Evolutionary conservation across 805 yeast species (phyloP).

Genomic region (Cyberlindnera xylosilytica): DNA sequence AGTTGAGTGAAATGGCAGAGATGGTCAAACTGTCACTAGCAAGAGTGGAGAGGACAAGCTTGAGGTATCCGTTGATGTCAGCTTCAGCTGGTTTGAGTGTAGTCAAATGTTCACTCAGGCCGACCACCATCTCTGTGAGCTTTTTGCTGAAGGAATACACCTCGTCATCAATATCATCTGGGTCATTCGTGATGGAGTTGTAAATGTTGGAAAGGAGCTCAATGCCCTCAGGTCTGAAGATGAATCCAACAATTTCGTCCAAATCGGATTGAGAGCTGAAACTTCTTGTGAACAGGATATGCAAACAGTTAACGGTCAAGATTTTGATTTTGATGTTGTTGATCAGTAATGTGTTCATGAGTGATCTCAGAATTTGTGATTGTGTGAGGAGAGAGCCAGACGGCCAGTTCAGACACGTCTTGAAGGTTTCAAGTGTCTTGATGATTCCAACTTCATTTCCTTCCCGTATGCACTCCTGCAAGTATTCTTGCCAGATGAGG

Average conservation of each 20-base stretch:
- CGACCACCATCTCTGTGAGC: constrained; percentile 89
- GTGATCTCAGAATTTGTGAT: constrained; percentile 60
- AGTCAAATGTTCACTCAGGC: constrained; percentile 74
- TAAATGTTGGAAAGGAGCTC: constrained; percentile 63
- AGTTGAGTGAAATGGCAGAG: constrained; percentile 84
- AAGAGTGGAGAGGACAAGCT: constrained; percentile 76
- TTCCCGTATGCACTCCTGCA: constrained; percentile 41
- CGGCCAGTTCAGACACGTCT: constrained; percentile 90
- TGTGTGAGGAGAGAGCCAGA: constrained; percentile 69
- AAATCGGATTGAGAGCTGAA: constrained; percentile 68
- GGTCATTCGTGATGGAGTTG: constrained; percentile 47
- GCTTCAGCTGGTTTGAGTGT: constrained; percentile 43
- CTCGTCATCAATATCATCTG: constrained; percentile 74
- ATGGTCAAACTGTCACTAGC: constrained; percentile 83
- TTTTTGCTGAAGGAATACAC: constrained; percentile 81
- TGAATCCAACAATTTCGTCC: constrained; percentile 71
- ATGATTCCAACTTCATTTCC: constrained; percentile 50
- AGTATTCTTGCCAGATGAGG: constrained; percentile 59
- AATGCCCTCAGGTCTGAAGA: constrained; percentile 75
- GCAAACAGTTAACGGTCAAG: constrained; percentile 86
- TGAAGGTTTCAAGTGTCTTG: constrained; percentile 74
- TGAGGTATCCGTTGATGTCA: constrained; percentile 66
- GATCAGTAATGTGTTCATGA: constrained; percentile 57
- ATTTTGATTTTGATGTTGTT: constrained; percentile 69
- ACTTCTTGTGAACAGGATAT: constrained; percentile 78